Evolutionary conservation across 305 asterid species (phyloP).

Genomic region (Solanum aculeatissimum): DNA sequence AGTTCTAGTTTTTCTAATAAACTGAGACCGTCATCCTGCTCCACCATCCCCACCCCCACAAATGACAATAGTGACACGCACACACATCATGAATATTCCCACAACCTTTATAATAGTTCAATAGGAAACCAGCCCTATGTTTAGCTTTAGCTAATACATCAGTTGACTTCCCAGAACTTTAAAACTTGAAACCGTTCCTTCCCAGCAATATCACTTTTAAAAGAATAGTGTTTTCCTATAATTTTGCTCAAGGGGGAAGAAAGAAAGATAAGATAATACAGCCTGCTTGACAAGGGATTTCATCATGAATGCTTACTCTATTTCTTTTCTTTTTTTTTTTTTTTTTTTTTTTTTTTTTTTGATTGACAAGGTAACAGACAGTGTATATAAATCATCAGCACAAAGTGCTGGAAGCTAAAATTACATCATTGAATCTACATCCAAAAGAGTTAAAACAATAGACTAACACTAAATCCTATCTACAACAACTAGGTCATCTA

Average conservation of each 20-base stretch:
- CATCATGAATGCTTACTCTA: constrained; percentile 39
- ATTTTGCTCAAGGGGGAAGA: neutral
- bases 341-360: constrained; percentile 10
- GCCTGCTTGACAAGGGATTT: neutral
- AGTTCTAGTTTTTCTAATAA: neutral
- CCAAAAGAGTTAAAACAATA: neutral
- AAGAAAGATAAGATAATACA: neutral
- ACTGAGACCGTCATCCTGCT: neutral
- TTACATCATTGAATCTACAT: neutral
- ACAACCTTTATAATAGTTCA: neutral
- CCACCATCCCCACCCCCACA: neutral
- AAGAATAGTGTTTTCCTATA: neutral
- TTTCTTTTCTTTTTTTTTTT: constrained; percentile 5
- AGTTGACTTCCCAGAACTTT: neutral
- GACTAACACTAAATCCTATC: neutral
- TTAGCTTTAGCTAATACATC: neutral
- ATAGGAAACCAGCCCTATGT: neutral
- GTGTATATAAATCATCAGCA: neutral
- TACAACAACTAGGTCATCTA: neutral
- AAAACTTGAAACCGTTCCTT: neutral
- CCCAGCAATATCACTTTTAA: neutral
- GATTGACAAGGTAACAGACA: neutral
- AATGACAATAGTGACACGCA: neutral
- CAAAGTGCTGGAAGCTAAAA: neutral
- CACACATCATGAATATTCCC: neutral